Conservation (phyloP, 352 stramenopile genomes). For the Phytopythium mirpurense region DNA sequence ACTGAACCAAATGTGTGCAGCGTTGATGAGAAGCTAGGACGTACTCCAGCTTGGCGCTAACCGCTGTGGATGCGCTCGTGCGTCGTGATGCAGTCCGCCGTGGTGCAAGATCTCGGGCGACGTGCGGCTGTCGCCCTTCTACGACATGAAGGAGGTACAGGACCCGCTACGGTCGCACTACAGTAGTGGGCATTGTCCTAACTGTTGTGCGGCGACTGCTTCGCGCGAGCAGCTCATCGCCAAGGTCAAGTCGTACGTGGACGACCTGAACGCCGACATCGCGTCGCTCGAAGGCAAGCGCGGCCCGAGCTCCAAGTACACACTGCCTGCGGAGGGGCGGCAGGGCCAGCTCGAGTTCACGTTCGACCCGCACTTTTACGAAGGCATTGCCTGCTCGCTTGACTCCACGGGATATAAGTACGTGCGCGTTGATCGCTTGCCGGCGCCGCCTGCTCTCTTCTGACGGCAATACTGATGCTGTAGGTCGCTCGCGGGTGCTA, state of each 20-base stretch:
- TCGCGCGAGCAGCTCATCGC: constrained; percentile 41
- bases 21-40: too few relatives aligned
- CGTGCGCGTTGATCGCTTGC: neutral
- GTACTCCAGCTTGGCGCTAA: too few relatives aligned
- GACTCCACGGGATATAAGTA: constrained; percentile 80
- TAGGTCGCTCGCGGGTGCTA: constrained; percentile 64
- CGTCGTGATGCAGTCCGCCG: constrained; percentile 48
- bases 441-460: too few relatives aligned
- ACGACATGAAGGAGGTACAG: constrained; percentile 83
- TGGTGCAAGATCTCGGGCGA: constrained; percentile 88
- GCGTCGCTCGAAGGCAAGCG: constrained; percentile 64
- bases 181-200: too few relatives aligned
- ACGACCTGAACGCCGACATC: constrained; percentile 82
- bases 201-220: too few relatives aligned
- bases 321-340: constrained; percentile 73
- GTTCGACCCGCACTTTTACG: constrained; percentile 67
- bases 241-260: constrained; percentile 72
- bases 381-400: constrained; percentile 89
- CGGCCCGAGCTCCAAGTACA: constrained; percentile 88
- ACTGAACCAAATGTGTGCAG: constrained; percentile 64
- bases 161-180: too few relatives aligned
- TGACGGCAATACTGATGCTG: neutral
- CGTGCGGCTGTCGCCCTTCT: constrained; percentile 90
- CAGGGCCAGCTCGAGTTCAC: constrained; percentile 85
- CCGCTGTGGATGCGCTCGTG: too few relatives aligned